These are phyloP conservation scores for Ogataea ganodermae DNA, from an alignment of 805 yeast species.

Conservation along the genomic window DNA sequence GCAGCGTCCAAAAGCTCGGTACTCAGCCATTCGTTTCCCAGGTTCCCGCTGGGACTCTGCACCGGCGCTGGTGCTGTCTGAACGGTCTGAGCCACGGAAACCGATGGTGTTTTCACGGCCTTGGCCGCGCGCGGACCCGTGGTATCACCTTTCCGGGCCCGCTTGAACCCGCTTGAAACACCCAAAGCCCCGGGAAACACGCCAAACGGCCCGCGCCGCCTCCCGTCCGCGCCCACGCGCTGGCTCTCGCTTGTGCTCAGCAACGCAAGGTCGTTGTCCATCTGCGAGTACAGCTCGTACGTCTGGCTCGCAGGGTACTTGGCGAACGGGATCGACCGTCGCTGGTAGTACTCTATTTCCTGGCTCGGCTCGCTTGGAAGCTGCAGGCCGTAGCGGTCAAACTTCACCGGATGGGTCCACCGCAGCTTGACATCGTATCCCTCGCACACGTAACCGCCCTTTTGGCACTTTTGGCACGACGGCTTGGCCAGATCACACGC, in stretches of 20 bases:
- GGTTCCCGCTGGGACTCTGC: constrained; percentile 9
- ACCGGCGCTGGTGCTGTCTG: too few species aligned
- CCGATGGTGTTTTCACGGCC: not conserved
- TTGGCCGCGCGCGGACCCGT: constrained; percentile 9
- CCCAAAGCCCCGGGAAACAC: constrained; percentile 58
- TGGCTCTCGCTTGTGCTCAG: constrained; percentile 51
- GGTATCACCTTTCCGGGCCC: constrained; percentile 22
- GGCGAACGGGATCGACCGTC: constrained; percentile 75
- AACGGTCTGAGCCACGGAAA: too few species aligned
- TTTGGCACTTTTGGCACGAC: constrained; percentile 66
- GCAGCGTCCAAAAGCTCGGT: constrained; percentile 74
- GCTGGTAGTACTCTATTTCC: constrained; percentile 57
- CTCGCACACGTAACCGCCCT: constrained; percentile 68
- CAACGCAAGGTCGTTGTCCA: constrained; percentile 67
- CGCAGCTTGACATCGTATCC: constrained; percentile 82
- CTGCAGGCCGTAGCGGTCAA: constrained; percentile 48
- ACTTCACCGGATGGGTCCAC: constrained; percentile 66
- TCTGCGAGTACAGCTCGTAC: constrained; percentile 76
- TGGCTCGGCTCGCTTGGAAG: constrained; percentile 34
- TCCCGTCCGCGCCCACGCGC: constrained; percentile 35
- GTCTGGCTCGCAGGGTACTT: constrained; percentile 58
- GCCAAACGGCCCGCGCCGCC: constrained; percentile 73
- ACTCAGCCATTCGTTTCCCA: constrained; percentile 68
- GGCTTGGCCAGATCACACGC: constrained; percentile 79
- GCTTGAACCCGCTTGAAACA: constrained; percentile 12